These are phyloP conservation scores for Suillus subalutaceus DNA, from an alignment of 768 basidiomycete genomes.

Conservation along the genomic window DNA sequence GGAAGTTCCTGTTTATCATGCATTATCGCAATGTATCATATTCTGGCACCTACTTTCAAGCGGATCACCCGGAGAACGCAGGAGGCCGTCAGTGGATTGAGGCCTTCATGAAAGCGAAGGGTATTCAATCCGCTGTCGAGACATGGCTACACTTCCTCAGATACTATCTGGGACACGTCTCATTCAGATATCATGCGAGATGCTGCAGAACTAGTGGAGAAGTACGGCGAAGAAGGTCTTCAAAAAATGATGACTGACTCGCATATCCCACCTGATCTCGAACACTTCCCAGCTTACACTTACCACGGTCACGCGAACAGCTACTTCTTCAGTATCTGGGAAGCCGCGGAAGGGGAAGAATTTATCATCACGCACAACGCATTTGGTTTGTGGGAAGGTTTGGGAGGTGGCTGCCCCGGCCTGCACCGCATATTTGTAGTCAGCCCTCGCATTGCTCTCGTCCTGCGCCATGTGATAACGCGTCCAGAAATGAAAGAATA, in stretches of 20 bases:
- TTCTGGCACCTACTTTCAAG: conserved; percentile 30
- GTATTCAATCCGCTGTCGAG: conserved; percentile 26
- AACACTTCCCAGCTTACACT: conserved; percentile 25
- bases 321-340: conserved; percentile 39
- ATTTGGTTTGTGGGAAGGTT: conserved; percentile 40
- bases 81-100: conserved; percentile 26
- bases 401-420: conserved; percentile 20
- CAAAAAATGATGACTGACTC: neutral
- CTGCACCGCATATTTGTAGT: conserved; percentile 37
- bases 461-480: conserved; percentile 29
- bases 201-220: conserved; percentile 9
- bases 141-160: conserved; percentile 35
- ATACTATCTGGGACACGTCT: conserved; percentile 37
- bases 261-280: conserved; percentile 12
- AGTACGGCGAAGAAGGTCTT: conserved; percentile 5
- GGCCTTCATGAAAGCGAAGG: conserved; percentile 24
- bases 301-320: conserved; percentile 32
- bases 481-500: conserved; percentile 6
- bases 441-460: conserved; percentile 37
- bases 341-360: conserved; percentile 36
- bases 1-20: conserved; percentile 43
- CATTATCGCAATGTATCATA: conserved; percentile 32
- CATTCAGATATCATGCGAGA: conserved; percentile 22
- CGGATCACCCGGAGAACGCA: conserved; percentile 25
- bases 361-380: conserved; percentile 37